Base-by-base conservation (phyloP, 2,329 filamentous ascomycete species). In the Colletotrichum lupini region DNA sequence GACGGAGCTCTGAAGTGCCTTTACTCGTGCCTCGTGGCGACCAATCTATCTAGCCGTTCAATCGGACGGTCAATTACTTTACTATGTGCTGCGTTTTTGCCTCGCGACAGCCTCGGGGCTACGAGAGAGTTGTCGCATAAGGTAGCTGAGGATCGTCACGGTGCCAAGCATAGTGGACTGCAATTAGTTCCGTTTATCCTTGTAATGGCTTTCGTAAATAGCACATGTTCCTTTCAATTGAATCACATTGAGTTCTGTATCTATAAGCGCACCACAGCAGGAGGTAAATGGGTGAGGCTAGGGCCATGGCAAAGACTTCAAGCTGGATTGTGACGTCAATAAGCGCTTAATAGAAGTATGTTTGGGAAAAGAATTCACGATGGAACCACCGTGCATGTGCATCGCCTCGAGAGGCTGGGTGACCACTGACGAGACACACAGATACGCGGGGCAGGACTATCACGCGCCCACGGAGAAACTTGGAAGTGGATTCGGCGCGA, bases 381-480 rank as follows among this genome's bases (percentile, higher is more conserved):
- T 42, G 26, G 42, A 68, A 35, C 19, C 26, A 35, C 37, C 28
- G 6, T 52, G 67, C 53, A 59, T 14, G 4, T 49, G n/a, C 32
- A 63, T n/a, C 5, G 57, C 35, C 37, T 28, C 22, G 49, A 16
- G 30, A 69, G 53, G 12, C 11, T 37, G 24, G 58, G 64, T 14
- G 52, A 28, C 35, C 46, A 55, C 30, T 9, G 9, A 35, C 32
- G 32, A 46, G 19, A 14, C 37, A 24, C 19, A 28, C 26, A 22
- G 37, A 42, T 16, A 11, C 1, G 26, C 37, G 30, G 28, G 30
- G 30, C 30, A n/a, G 16, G 8, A 3, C n/a, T 1, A 61, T 57
- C 42, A 28, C 19, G 53, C 67, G 66, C 70, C 60, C 42, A 73
- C 26, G 55, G 66, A 61, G 55, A 65, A 63, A 65, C 60, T 69